phyloP scores from a whole-genome alignment of 2,329 filamentous ascomycete species.

The Calonectria ilicicola region DNA sequence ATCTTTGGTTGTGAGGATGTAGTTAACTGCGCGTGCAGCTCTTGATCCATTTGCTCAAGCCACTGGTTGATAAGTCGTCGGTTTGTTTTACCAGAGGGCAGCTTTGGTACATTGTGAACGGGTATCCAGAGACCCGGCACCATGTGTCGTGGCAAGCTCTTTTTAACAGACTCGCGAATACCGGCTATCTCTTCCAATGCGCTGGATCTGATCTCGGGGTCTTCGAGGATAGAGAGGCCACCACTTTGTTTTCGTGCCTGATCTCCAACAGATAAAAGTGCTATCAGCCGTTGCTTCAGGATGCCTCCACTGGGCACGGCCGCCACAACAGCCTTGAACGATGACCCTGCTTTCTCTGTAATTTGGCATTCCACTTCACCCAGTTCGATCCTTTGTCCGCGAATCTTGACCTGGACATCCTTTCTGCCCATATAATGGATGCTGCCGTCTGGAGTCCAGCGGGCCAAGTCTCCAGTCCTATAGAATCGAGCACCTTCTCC shows the following conservation, averaged over 20 bases:
- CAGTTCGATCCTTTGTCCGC: neutral
- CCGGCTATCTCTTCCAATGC: neutral
- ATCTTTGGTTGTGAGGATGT: neutral
- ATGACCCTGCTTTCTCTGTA: neutral
- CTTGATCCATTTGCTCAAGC: neutral
- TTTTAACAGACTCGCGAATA: neutral
- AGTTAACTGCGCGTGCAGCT: neutral
- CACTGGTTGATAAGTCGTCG: neutral
- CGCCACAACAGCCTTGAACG: neutral
- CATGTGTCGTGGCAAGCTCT: neutral
- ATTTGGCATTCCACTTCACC: neutral
- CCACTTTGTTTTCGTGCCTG: neutral
- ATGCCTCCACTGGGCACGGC: neutral
- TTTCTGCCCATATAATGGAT: neutral
- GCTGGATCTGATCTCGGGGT: neutral
- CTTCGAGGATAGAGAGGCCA: neutral
- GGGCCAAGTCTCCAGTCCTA: neutral
- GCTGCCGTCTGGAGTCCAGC: neutral
- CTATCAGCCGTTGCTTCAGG: neutral
- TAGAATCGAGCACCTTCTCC: neutral
- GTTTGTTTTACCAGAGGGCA: neutral
- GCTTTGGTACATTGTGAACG: neutral
- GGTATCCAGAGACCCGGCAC: neutral
- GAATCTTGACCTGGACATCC: neutral
- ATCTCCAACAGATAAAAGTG: neutral